Evolutionary conservation across 805 yeast species (phyloP), one percentile per base, ranked within the genome.

Genomic region (Schwanniomyces occidentalis): DNA sequence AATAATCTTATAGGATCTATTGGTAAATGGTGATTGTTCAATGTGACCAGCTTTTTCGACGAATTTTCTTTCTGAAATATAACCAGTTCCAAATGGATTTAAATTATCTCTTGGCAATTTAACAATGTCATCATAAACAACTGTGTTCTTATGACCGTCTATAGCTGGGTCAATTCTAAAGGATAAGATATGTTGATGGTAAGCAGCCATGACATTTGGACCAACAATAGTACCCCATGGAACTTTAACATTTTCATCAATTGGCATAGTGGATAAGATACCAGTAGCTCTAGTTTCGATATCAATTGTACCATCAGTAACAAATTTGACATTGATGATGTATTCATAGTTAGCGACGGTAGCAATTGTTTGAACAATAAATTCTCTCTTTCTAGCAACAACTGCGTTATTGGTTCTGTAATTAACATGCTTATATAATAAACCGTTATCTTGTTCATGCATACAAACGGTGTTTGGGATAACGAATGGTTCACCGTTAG

Each of bases 341-440:
- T 85, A 85, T 65, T 85, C 93, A 65, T 85, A 85, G 70, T 85
- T 85, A 40, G 89, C 88, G 43, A 84, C 91, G 24, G 93, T 85
- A 20, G 90, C 87, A 54, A 85, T 80, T 36, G 87, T 82, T 67
- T 85, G 91, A 42, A 84, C 75, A 28, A 84, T 80, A 48, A 85
- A 79, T 58, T 83, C 87, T 63, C 91, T 77, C 67, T 81, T 79
- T 71, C 93, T 78, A 16, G 84, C 80, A 42, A 81, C 80, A 44
- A 80, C 82, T n/a, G 87, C 77, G 39, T 71, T 67, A 40, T 71
- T 69, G 38, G 84, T 84, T 71, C 95, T 74, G 70, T 80, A 85
- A 70, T 85, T 85, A 46, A 80, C 78, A 63, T 85, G 95, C 69
- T 85, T 82, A 73, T 76, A 85, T 56, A 82, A 65, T 41, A 85